Conservation (phyloP, 129 eudicot genomes). For the Pittosporum tobira region DNA sequence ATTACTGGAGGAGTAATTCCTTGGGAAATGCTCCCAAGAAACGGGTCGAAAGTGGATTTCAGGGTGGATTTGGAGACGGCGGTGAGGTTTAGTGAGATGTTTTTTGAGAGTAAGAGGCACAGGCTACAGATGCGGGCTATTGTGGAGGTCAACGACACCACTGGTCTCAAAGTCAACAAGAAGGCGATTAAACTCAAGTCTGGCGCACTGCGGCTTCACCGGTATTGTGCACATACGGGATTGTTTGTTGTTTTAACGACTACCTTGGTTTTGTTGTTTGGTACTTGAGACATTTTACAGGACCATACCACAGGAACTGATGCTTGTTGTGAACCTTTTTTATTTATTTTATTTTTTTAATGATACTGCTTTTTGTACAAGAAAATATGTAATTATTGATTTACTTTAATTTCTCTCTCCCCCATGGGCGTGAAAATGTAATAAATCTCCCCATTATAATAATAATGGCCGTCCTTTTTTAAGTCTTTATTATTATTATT, state of each 20-base stretch:
- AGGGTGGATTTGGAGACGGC: slow-evolving; percentile 38
- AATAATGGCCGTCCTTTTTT: no score
- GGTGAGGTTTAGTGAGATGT: slow-evolving; percentile 49
- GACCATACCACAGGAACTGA: no score
- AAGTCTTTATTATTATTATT: no score
- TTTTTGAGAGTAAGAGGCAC: slow-evolving; percentile 48
- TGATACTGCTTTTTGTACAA: no score
- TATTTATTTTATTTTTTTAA: no score
- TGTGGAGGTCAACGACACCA: slow-evolving; percentile 27
- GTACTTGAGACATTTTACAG: background rate
- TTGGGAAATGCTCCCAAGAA: slow-evolving; percentile 23
- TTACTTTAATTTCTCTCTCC: no score
- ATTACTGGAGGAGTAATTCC: slow-evolving; percentile 22
- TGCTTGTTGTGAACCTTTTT: no score
- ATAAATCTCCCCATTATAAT: no score
- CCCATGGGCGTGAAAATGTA: no score
- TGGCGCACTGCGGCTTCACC: slow-evolving; percentile 21
- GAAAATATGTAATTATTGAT: no score
- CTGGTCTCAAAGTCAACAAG: slow-evolving; percentile 37
- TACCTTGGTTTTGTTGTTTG: background rate
- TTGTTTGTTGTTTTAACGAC: background rate
- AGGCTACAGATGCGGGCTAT: slow-evolving; percentile 35
- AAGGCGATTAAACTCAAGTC: slow-evolving; percentile 56
- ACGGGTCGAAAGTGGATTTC: slow-evolving; percentile 27
- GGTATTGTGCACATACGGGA: background rate